A percentile compares a stretch with the other conserved stretches of the same genome.
Conservation (phyloP, 257 asterid species). For the Asclepias syriaca region DNA sequence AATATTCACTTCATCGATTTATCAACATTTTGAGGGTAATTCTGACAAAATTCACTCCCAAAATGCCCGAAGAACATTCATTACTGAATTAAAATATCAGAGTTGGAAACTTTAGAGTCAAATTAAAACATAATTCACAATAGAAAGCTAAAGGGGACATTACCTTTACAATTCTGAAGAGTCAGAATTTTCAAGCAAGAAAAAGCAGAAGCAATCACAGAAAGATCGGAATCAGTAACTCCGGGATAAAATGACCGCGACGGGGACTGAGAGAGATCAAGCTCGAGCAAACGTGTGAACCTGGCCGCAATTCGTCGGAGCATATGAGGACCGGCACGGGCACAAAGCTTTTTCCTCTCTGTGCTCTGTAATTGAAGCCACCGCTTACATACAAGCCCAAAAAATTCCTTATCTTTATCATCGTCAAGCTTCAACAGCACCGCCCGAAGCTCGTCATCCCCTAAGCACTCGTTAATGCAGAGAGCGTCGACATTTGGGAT, state of each 20-base stretch:
- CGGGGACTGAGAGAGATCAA: slow-evolving; percentile 77
- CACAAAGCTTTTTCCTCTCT: slow-evolving; percentile 63
- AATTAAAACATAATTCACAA: background rate
- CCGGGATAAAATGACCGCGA: slow-evolving; percentile 94
- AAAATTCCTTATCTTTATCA: slow-evolving; percentile 64
- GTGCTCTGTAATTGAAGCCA: slow-evolving; percentile 91
- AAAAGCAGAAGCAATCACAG: slow-evolving; percentile 65
- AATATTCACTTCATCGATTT: background rate
- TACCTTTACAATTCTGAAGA: slow-evolving; percentile 78
- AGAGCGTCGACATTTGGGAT: slow-evolving; percentile 13
- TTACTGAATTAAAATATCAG: background rate
- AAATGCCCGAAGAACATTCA: background rate
- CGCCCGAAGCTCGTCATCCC: slow-evolving; percentile 81
- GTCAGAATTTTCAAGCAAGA: slow-evolving; percentile 47
- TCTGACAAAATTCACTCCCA: background rate
- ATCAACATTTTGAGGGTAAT: background rate
- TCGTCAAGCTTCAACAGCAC: slow-evolving; percentile 43
- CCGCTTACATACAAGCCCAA: slow-evolving; percentile 88
- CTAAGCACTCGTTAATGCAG: slow-evolving; percentile 56
- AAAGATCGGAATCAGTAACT: slow-evolving; percentile 79
- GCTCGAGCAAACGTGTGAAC: slow-evolving; percentile 61
- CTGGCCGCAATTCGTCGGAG: slow-evolving; percentile 69
- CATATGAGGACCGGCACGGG: slow-evolving; percentile 96
- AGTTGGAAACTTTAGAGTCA: background rate
- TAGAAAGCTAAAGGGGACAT: background rate